Percentiles rank a stretch among this genome's conserved stretches.
Evolutionary conservation across 176 grass and related monocot species (phyloP).

Genomic region (Oryza nivara): DNA sequence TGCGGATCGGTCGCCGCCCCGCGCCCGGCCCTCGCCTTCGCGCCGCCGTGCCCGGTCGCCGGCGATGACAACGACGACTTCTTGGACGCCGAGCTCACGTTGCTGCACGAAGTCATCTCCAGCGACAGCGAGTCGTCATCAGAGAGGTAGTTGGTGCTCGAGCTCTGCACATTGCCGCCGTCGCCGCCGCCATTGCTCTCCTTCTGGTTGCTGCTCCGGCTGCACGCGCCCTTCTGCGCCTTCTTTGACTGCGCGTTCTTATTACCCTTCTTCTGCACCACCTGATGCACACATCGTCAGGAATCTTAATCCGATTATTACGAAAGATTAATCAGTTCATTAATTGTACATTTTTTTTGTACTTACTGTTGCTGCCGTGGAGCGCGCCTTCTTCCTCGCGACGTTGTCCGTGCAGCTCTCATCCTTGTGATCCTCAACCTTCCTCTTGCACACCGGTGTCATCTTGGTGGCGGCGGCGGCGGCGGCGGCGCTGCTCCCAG

Average conservation of each 20-base stretch:
- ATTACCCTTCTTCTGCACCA: constrained; percentile 53
- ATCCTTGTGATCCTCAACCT: constrained; percentile 42
- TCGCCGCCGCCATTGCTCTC: constrained; percentile 51
- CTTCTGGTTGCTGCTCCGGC: constrained; percentile 44
- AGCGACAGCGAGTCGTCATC: constrained; percentile 74
- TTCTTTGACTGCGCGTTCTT: constrained; percentile 60
- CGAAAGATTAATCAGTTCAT: constrained; percentile 20
- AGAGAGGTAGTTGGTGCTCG: constrained; percentile 54
- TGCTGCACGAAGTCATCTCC: constrained; percentile 59
- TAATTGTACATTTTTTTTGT: background rate
- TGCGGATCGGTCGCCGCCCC: constrained; percentile 79
- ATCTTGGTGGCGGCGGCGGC: background rate
- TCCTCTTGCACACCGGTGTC: constrained; percentile 53
- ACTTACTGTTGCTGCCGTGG: constrained; percentile 42
- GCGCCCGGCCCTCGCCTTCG: constrained; percentile 68
- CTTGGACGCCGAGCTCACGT: constrained; percentile 60
- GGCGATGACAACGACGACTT: constrained; percentile 52
- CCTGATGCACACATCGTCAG: constrained; percentile 22
- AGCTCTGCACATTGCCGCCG: constrained; percentile 51
- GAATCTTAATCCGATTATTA: background rate
- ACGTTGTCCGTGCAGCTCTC: constrained; percentile 34
- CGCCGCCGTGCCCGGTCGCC: constrained; percentile 28
- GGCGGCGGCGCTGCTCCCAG: background rate
- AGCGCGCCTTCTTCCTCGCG: constrained; percentile 54
- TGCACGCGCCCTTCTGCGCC: constrained; percentile 51